Evolutionary conservation across 495 filamentous ascomycete species (phyloP).

Genomic region (Penicillium manginii): DNA sequence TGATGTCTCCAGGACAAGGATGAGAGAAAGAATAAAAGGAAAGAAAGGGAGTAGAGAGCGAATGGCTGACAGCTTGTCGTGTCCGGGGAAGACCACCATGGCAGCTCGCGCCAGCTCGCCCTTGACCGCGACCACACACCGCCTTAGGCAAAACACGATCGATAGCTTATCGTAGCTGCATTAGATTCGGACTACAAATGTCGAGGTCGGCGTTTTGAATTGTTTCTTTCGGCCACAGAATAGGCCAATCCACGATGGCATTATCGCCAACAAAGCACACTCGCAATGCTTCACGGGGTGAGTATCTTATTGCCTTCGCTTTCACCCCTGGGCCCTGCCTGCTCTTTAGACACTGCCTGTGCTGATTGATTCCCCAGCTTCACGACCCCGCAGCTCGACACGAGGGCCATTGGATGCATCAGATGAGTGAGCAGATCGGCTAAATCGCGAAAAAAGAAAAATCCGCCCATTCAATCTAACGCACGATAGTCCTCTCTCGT

Average conservation of each 20-base stretch:
- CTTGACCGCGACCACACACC: constrained; percentile 22
- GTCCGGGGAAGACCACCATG: constrained; percentile 17
- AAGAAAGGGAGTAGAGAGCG: constrained; percentile 31
- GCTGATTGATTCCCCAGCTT: constrained; percentile 39
- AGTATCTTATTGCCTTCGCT: constrained; percentile 13
- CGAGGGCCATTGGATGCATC: constrained; percentile 54
- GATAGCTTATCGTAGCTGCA: constrained; percentile 30
- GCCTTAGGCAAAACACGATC: constrained; percentile 31
- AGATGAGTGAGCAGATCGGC: constrained; percentile 46
- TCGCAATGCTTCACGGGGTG: constrained; percentile 47
- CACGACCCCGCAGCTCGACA: constrained; percentile 54
- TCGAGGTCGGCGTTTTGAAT: background rate
- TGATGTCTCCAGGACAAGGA: constrained; percentile 17
- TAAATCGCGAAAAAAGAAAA: background rate
- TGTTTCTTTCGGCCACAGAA: background rate
- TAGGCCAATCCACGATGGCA: constrained; percentile 31
- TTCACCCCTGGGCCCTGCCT: background rate
- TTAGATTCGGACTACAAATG: constrained; percentile 2
- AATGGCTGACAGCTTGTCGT: constrained; percentile 33
- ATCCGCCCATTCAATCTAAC: constrained; percentile 22
- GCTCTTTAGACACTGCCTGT: background rate
- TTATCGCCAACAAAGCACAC: constrained; percentile 28
- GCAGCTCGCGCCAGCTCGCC: constrained; percentile 33
- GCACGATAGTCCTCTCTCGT: constrained; percentile 28
- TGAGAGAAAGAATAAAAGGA: constrained; percentile 14